Conservation (phyloP, 805 yeast genomes). For the Pichia gijzeniarum region DNA sequence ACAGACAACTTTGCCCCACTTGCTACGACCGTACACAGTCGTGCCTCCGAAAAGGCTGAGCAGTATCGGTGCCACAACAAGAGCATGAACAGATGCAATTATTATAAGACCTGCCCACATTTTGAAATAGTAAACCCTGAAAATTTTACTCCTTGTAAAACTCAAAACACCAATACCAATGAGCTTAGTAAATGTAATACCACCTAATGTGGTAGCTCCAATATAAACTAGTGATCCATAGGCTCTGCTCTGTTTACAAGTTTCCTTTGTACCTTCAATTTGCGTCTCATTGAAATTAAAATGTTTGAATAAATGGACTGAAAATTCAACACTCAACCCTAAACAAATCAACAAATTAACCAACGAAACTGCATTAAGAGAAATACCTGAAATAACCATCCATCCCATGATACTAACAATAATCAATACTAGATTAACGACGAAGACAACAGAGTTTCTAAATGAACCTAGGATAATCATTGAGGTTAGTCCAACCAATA, state of each 20-base stretch:
- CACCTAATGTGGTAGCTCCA: constrained; percentile 89
- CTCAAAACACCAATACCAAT: constrained; percentile 85
- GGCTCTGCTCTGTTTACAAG: constrained; percentile 27
- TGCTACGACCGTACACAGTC: constrained; percentile 2
- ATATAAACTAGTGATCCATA: constrained; percentile 62
- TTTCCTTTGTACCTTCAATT: constrained; percentile 3
- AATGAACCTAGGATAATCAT: constrained; percentile 60
- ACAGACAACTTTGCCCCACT: constrained; percentile 2
- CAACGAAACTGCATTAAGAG: constrained; percentile 81
- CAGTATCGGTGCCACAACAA: constrained; percentile 71
- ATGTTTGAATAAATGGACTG: constrained; percentile 79
- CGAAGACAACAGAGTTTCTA: constrained; percentile 49
- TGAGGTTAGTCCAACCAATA: constrained; percentile 44
- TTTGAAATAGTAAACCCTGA: constrained; percentile 85
- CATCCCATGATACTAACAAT: constrained; percentile 72
- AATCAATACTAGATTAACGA: constrained; percentile 55
- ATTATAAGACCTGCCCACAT: constrained; percentile 86
- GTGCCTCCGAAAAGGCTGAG: constrained; percentile 49
- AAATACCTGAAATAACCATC: constrained; percentile 67
- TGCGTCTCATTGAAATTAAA: constrained; percentile 38
- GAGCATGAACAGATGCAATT: constrained; percentile 72
- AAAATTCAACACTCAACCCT: constrained; percentile 91
- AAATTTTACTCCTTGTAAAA: constrained; percentile 80
- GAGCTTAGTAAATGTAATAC: constrained; percentile 83
- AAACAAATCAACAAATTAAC: constrained; percentile 90